phyloP scores from a whole-genome alignment of 129 eudicot genomes.

The Deinandra increscens region DNA sequence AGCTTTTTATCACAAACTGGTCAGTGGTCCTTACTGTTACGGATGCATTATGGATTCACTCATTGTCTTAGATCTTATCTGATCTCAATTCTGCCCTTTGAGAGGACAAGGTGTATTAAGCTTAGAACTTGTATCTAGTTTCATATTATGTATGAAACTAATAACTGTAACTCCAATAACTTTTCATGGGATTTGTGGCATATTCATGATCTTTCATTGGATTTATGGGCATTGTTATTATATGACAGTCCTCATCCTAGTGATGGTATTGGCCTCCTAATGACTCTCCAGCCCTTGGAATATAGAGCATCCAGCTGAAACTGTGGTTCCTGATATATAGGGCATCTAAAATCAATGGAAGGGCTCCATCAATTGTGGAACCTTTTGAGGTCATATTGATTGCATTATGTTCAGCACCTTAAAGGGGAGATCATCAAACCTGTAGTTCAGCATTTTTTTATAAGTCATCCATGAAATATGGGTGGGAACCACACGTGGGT shows the following conservation, averaged over 20 bases:
- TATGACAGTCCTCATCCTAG: constrained; percentile 1
- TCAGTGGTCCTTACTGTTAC: not conserved
- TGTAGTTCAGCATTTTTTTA: constrained; percentile 6
- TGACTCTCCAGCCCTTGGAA: not conserved
- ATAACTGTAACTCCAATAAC: not conserved
- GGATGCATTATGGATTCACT: not conserved
- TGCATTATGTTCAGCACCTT: constrained; percentile 5
- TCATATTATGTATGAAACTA: not conserved
- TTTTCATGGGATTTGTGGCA: not conserved
- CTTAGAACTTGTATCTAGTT: not conserved
- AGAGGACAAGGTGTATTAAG: not conserved
- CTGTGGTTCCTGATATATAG: not conserved
- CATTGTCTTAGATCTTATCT: not conserved
- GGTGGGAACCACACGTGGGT: not conserved
- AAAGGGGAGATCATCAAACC: not conserved
- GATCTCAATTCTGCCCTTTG: not conserved
- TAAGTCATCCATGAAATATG: not conserved
- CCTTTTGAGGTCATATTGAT: not conserved
- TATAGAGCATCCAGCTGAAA: constrained; percentile 8
- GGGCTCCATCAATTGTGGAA: not conserved
- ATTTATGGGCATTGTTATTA: constrained; percentile 9
- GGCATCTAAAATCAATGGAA: too few species aligned
- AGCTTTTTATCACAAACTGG: not conserved
- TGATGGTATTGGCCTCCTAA: not conserved
- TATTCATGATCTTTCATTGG: not conserved